phyloP scores from a whole-genome alignment of 345 rosid species.

The Erysimum cheiranthoides region DNA sequence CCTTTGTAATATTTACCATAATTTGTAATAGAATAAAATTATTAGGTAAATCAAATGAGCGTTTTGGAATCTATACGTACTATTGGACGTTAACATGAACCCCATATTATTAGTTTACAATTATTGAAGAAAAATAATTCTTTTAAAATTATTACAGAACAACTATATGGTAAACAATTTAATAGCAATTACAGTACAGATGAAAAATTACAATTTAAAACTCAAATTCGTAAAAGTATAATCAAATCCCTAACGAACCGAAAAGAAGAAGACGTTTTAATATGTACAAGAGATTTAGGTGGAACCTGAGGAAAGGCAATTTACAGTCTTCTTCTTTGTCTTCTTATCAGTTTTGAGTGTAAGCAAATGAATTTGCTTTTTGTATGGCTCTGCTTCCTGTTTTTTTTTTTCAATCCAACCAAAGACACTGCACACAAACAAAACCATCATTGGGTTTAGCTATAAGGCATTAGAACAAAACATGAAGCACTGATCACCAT shows the following conservation, averaged over 20 bases:
- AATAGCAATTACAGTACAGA: slow-evolving; percentile 1
- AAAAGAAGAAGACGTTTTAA: neutral
- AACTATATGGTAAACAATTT: neutral
- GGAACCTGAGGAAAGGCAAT: slow-evolving; percentile 25
- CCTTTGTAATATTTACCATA: too few species aligned
- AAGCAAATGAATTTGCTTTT: neutral
- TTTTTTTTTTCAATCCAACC: slow-evolving; percentile 21
- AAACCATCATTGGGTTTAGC: slow-evolving; percentile 21
- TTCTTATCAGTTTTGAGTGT: slow-evolving; percentile 14
- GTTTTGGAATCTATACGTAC: neutral
- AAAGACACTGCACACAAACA: slow-evolving; percentile 26
- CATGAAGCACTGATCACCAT: slow-evolving; percentile 3
- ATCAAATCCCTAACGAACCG: slow-evolving; percentile 8
- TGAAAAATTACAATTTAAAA: neutral
- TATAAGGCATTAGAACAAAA: neutral
- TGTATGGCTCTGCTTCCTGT: slow-evolving; percentile 3
- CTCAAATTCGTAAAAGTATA: neutral
- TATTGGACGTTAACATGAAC: neutral
- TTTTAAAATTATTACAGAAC: slow-evolving; percentile 5
- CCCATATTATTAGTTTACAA: neutral
- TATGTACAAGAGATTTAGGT: slow-evolving; percentile 28
- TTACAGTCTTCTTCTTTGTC: slow-evolving; percentile 27
- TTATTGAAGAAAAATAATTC: neutral
- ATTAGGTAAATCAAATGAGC: too few species aligned
- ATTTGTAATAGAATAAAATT: too few species aligned